Conservation (phyloP, 164 flowering plant genomes). For the Vitis labrusca region DNA sequence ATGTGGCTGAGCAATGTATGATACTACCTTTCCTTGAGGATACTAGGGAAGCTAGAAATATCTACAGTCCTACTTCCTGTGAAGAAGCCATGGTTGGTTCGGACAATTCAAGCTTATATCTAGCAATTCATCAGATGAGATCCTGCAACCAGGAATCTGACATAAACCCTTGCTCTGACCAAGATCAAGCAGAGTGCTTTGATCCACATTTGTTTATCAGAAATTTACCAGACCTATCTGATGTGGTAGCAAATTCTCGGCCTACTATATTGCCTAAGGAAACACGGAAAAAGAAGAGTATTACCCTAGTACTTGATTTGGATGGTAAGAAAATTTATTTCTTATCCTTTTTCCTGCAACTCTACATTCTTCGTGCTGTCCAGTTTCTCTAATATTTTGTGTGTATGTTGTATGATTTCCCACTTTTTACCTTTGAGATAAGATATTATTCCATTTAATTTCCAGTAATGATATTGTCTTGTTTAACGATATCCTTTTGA, state of each 20-base stretch:
- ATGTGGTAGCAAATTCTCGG: conserved; percentile 40
- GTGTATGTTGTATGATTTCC: no score
- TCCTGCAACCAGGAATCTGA: conserved; percentile 46
- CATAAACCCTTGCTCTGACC: conserved; percentile 26
- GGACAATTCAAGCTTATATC: conserved; percentile 50
- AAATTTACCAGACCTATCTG: conserved; percentile 64
- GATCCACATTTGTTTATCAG: conserved; percentile 65
- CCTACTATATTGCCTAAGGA: conserved; percentile 46
- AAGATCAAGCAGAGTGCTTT: conserved; percentile 52
- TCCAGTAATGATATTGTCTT: no score
- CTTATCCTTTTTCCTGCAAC: background rate
- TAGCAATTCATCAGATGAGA: conserved; percentile 55
- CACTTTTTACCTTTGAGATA: no score
- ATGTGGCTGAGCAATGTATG: conserved; percentile 61
- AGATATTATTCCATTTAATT: no score
- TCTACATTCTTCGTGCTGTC: no score
- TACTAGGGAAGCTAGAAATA: conserved; percentile 36
- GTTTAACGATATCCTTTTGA: no score
- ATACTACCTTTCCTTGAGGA: conserved; percentile 68
- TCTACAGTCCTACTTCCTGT: conserved; percentile 25
- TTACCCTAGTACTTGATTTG: conserved; percentile 94
- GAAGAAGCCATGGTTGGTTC: conserved; percentile 34
- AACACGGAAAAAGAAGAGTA: conserved; percentile 43
- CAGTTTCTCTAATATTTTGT: no score
- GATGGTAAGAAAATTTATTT: conserved; percentile 60